Percentiles rank a stretch among this genome's conserved stretches.
Evolutionary conservation across 768 basidiomycete genomes (phyloP).

Genomic region (Suillus subaureus): DNA sequence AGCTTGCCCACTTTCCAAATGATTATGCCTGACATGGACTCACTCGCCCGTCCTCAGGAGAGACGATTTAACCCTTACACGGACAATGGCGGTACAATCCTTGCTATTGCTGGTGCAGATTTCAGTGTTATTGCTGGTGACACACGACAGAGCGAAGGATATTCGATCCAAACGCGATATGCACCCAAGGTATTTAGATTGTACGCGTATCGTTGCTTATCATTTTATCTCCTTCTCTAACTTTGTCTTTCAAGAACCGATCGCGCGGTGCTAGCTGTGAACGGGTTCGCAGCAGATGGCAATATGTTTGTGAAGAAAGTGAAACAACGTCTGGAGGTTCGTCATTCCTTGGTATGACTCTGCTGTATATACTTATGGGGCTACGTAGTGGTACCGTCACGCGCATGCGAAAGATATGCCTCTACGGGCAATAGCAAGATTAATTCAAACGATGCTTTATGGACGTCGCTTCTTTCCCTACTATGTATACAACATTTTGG

Average conservation of each 20-base stretch:
- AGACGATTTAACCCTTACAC: conserved; percentile 86
- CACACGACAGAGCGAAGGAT: conserved; percentile 96
- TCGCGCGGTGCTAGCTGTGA: conserved; percentile 90
- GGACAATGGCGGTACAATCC: conserved; percentile 94
- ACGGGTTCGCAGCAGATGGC: conserved; percentile 97
- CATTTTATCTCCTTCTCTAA: not conserved
- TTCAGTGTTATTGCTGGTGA: conserved; percentile 96
- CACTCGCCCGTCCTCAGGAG: conserved; percentile 48
- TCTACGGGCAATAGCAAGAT: conserved; percentile 93
- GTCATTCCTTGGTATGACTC: conserved; percentile 25
- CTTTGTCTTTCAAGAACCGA: conserved; percentile 63
- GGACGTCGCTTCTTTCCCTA: conserved; percentile 96
- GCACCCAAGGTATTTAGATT: conserved; percentile 94
- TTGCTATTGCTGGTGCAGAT: conserved; percentile 92
- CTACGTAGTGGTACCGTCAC: conserved; percentile 89
- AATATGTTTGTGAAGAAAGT: conserved; percentile 98
- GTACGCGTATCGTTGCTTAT: conserved; percentile 49
- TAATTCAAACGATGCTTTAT: conserved; percentile 99
- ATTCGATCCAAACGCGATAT: conserved; percentile 96
- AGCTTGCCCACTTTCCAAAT: conserved; percentile 1
- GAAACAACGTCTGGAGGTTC: conserved; percentile 91
- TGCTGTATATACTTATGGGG: not conserved
- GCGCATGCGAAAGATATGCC: conserved; percentile 98
- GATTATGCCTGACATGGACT: conserved; percentile 42
- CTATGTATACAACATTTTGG: conserved; percentile 96